Percentiles rank a stretch among this genome's conserved stretches.
Conservation (phyloP, 83 land plant genomes). For the Picea abies region DNA sequence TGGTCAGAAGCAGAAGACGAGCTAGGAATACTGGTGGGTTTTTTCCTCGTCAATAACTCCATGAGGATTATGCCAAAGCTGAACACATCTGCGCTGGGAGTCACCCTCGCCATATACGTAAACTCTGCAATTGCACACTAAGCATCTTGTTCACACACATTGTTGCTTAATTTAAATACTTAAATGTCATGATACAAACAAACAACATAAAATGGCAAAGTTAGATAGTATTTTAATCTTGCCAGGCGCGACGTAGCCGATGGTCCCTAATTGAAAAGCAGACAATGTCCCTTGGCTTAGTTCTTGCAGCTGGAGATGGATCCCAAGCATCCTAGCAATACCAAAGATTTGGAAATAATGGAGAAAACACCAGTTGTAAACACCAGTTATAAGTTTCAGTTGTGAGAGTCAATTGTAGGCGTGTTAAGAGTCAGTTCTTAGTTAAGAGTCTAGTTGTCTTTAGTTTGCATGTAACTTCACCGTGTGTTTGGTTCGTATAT, state of each 20-base stretch:
- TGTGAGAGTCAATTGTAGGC: too few species aligned
- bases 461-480: too few species aligned
- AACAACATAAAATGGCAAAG: not conserved
- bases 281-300: not conserved
- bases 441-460: too few species aligned
- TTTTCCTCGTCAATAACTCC: conserved; percentile 46
- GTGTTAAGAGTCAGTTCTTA: too few species aligned
- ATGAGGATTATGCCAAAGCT: conserved; percentile 59
- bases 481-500: too few species aligned
- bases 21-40: conserved; percentile 30
- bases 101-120: conserved; percentile 52
- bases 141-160: not conserved
- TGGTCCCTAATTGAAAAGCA: conserved; percentile 53
- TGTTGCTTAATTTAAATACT: not conserved
- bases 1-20: conserved; percentile 5
- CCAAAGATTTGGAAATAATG: too few species aligned
- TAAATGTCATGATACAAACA: not conserved
- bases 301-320: conserved; percentile 28
- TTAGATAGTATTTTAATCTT: conserved; percentile 15
- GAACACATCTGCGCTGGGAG: conserved; percentile 59
- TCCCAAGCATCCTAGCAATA: conserved; percentile 50
- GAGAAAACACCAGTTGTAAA: too few species aligned
- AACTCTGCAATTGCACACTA: conserved; percentile 31
- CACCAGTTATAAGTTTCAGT: too few species aligned
- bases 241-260: conserved; percentile 74